phyloP scores from a whole-genome alignment of 495 filamentous ascomycete species.

The Penicillium nucicola region DNA sequence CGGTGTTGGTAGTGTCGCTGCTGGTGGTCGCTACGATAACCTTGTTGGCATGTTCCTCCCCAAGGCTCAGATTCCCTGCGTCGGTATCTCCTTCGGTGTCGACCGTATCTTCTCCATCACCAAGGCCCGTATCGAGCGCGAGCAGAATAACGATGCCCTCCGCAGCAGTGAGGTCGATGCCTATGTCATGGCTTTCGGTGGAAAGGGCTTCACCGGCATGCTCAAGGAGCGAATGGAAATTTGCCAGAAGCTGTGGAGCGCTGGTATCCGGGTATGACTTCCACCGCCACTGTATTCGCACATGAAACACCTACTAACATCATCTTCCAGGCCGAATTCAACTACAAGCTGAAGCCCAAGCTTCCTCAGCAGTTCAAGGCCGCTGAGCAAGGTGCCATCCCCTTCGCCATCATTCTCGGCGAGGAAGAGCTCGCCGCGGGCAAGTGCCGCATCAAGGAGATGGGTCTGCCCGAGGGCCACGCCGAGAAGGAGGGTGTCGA shows the following conservation, averaged over 20 bases:
- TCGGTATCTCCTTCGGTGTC: constrained; percentile 92
- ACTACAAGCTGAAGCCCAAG: constrained; percentile 77
- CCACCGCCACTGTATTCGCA: background rate
- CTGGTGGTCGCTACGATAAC: constrained; percentile 90
- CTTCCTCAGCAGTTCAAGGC: constrained; percentile 75
- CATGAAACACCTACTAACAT: constrained; percentile 7
- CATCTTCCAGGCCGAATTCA: constrained; percentile 61
- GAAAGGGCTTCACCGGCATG: constrained; percentile 79
- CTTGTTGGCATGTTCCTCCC: constrained; percentile 89
- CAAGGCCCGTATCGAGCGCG: constrained; percentile 67
- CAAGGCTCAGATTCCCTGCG: constrained; percentile 83
- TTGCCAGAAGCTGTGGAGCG: constrained; percentile 69
- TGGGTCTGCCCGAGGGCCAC: constrained; percentile 74
- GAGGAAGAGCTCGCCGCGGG: constrained; percentile 74
- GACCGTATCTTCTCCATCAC: constrained; percentile 93
- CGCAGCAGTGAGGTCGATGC: constrained; percentile 78
- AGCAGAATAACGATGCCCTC: constrained; percentile 46
- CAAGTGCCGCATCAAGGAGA: constrained; percentile 80
- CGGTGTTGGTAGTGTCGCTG: constrained; percentile 83
- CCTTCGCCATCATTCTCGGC: constrained; percentile 74
- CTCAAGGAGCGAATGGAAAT: constrained; percentile 78
- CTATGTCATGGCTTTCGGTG: constrained; percentile 90
- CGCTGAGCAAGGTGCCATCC: constrained; percentile 67
- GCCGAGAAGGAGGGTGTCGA: constrained; percentile 83
- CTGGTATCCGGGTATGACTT: constrained; percentile 64